These are phyloP conservation scores for Salvia hispanica DNA, from an alignment of 257 asterid genomes.

Conservation along the genomic window DNA sequence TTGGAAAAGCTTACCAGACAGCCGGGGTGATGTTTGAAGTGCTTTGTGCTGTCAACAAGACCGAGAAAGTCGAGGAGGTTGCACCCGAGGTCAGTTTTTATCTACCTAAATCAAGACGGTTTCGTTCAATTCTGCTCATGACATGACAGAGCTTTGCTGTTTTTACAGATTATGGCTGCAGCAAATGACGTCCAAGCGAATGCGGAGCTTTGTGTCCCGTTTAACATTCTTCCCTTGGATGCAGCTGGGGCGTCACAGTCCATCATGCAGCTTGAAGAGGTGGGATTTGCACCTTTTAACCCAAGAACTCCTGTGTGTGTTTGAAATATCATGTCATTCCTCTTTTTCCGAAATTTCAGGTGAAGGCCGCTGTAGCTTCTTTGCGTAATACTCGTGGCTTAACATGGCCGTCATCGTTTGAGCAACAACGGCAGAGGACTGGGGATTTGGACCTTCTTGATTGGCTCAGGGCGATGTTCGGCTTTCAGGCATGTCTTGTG, in stretches of 20 bases:
- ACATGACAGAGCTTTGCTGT: slow-evolving; percentile 19
- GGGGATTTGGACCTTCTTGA: slow-evolving; percentile 95
- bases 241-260: slow-evolving; percentile 92
- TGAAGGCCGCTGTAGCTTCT: slow-evolving; percentile 88
- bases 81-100: slow-evolving; percentile 84
- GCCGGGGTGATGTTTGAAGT: slow-evolving; percentile 98
- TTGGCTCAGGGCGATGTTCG: slow-evolving; percentile 98
- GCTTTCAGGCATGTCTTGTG: slow-evolving; percentile 79
- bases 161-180: slow-evolving; percentile 88
- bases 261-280: slow-evolving; percentile 99
- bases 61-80: slow-evolving; percentile 93
- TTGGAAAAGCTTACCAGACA: slow-evolving; percentile 97
- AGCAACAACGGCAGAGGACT: slow-evolving; percentile 75
- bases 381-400: slow-evolving; percentile 67
- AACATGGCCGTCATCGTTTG: slow-evolving; percentile 81
- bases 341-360: slow-evolving; percentile 44
- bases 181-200: slow-evolving; percentile 96
- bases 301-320: slow-evolving; percentile 1
- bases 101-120: not conserved
- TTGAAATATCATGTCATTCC: slow-evolving; percentile 15
- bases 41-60: slow-evolving; percentile 95
- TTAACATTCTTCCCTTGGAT: slow-evolving; percentile 92
- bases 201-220: slow-evolving; percentile 90
- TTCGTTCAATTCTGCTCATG: slow-evolving; percentile 11
- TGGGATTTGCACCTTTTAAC: slow-evolving; percentile 36